Conservation (phyloP, 805 yeast genomes). For the Zygotorulaspora chibaensis region DNA sequence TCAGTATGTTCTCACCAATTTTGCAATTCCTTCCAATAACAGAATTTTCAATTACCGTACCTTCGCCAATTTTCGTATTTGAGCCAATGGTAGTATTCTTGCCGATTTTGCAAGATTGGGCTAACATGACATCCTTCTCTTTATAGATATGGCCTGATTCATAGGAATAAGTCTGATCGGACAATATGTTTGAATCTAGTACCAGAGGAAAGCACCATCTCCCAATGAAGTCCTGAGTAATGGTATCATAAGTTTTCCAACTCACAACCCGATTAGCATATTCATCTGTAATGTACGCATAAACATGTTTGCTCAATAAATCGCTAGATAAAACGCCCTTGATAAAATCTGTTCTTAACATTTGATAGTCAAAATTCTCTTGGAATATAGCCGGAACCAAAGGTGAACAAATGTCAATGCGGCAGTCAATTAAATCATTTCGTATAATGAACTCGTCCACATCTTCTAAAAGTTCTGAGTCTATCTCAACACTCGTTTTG, state of each 20-base stretch:
- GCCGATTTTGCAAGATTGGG: slow-evolving; percentile 86
- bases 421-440: slow-evolving; percentile 94
- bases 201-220: slow-evolving; percentile 92
- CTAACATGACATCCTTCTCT: slow-evolving; percentile 81
- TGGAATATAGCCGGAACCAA: slow-evolving; percentile 93
- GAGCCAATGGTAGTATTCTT: slow-evolving; percentile 80
- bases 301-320: slow-evolving; percentile 82
- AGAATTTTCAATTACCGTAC: slow-evolving; percentile 59
- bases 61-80: slow-evolving; percentile 70
- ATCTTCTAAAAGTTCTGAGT: slow-evolving; percentile 73
- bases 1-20: slow-evolving; percentile 71
- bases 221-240: slow-evolving; percentile 82
- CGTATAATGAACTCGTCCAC: slow-evolving; percentile 75
- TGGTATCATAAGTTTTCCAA: slow-evolving; percentile 88
- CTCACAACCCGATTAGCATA: slow-evolving; percentile 96
- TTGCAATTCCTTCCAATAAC: slow-evolving; percentile 82
- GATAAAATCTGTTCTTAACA: slow-evolving; percentile 79
- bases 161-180: slow-evolving; percentile 69
- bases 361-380: slow-evolving; percentile 93
- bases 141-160: slow-evolving; percentile 85
- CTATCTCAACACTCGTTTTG: slow-evolving; percentile 55
- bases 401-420: slow-evolving; percentile 91
- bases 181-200: slow-evolving; percentile 75
- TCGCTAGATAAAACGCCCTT: slow-evolving; percentile 89
- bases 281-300: slow-evolving; percentile 77